Evolutionary conservation across 441 rosid species (phyloP).

Genomic region (Bocquillonia castaneifolia): DNA sequence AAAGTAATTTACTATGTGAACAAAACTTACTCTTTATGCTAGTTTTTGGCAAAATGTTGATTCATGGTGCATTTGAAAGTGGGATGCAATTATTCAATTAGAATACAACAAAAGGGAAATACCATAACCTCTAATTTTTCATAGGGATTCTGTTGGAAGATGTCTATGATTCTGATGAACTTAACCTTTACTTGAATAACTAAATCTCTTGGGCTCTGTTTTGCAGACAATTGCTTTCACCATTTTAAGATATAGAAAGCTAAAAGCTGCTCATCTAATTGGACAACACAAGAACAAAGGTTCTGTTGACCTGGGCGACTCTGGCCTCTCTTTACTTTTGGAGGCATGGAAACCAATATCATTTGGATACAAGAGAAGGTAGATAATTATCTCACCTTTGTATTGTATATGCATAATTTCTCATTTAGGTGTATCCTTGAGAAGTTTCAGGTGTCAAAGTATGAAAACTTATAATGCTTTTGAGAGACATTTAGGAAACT

Average conservation of each 20-base stretch:
- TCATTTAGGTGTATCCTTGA: background rate
- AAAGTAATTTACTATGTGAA: background rate
- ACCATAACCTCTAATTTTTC: background rate
- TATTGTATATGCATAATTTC: background rate
- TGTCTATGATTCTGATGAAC: background rate
- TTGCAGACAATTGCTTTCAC: slow-evolving; percentile 68
- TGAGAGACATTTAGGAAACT: background rate
- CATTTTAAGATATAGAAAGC: slow-evolving; percentile 64
- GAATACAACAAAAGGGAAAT: background rate
- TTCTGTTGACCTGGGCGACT: slow-evolving; percentile 19
- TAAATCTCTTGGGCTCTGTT: slow-evolving; percentile 14
- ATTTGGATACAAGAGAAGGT: slow-evolving; percentile 81
- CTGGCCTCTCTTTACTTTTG: slow-evolving; percentile 51
- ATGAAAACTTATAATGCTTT: background rate
- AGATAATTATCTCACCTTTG: slow-evolving; percentile 1
- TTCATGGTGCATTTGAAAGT: background rate
- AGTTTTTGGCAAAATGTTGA: background rate
- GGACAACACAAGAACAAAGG: slow-evolving; percentile 25
- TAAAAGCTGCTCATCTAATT: slow-evolving; percentile 43
- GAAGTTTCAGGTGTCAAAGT: background rate
- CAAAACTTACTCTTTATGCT: background rate
- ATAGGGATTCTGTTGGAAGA: background rate
- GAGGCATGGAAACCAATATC: slow-evolving; percentile 96
- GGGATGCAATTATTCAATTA: background rate
- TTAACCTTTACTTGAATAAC: slow-evolving; percentile 1